Evolutionary conservation across 2,329 filamentous ascomycete genomes (phyloP).

Genomic region (Xylariaceae sp.): DNA sequence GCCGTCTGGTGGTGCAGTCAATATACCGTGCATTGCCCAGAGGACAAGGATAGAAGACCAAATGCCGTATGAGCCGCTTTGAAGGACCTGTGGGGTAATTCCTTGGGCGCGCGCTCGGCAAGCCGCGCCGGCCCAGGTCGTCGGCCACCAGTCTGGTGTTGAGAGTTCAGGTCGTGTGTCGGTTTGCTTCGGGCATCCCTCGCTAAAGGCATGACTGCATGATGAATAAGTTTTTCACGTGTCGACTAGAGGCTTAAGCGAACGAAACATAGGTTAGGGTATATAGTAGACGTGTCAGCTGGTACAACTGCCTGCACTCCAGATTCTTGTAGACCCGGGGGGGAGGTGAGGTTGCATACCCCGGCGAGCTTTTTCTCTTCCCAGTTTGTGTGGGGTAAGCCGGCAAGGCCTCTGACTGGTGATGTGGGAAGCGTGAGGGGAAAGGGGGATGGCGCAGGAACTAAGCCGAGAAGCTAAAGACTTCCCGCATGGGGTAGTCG

Average conservation of each 20-base stretch:
- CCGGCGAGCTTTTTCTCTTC: too few relatives aligned
- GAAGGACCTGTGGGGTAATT: too few relatives aligned
- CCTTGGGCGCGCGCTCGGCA: too few relatives aligned
- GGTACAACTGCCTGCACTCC: slow-evolving; percentile 28
- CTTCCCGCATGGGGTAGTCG: slow-evolving; percentile 18
- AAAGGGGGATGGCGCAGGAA: slow-evolving; percentile 28
- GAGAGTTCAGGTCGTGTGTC: slow-evolving; percentile 14
- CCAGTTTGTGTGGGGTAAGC: slow-evolving; percentile 30
- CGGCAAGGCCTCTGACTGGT: slow-evolving; percentile 19
- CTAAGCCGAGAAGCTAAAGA: slow-evolving; percentile 20
- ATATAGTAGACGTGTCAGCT: slow-evolving; percentile 29
- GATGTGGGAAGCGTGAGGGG: slow-evolving; percentile 7
- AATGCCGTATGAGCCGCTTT: too few relatives aligned
- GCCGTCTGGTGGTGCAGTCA: too few relatives aligned
- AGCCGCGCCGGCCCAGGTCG: slow-evolving; percentile 20
- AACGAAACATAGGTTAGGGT: slow-evolving; percentile 24
- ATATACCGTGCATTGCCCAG: too few relatives aligned
- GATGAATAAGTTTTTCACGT: slow-evolving; percentile 19
- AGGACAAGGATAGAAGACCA: too few relatives aligned
- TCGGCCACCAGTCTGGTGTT: slow-evolving; percentile 8
- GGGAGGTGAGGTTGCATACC: too few relatives aligned
- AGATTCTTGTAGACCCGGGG: slow-evolving; percentile 23
- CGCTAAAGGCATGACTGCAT: slow-evolving; percentile 25
- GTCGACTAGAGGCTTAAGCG: slow-evolving; percentile 29
- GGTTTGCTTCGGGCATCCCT: slow-evolving; percentile 28